Evolutionary conservation across 2,329 filamentous ascomycete species (phyloP).

Genomic region (Monilinia aucupariae): DNA sequence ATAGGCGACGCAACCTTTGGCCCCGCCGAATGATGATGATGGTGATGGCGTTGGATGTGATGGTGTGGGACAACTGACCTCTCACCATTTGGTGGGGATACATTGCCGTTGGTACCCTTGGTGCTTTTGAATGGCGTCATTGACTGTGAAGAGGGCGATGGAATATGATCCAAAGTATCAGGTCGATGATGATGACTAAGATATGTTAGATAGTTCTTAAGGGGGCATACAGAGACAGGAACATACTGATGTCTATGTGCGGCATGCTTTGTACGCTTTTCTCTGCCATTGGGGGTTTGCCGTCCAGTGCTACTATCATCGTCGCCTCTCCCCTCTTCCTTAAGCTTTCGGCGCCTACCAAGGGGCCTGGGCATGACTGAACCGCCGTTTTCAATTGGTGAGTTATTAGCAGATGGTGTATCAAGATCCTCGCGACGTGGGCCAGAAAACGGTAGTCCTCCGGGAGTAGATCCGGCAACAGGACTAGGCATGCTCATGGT

Average conservation of each 20-base stretch:
- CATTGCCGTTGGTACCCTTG: conserved; percentile 42
- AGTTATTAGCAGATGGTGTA: conserved; percentile 43
- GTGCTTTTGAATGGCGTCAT: conserved; percentile 45
- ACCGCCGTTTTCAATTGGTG: conserved; percentile 34
- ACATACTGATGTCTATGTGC: conserved; percentile 21
- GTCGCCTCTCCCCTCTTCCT: conserved; percentile 66
- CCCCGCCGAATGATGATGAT: conserved; percentile 41
- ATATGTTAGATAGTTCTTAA: conserved; percentile 21
- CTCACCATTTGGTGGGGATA: conserved; percentile 41
- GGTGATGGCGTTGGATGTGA: conserved; percentile 37
- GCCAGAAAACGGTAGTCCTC: conserved; percentile 46
- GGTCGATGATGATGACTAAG: conserved; percentile 47
- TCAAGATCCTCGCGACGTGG: conserved; percentile 49
- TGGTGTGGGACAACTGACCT: conserved; percentile 30
- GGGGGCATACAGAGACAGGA: conserved; percentile 41
- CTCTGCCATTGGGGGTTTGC: conserved; percentile 51
- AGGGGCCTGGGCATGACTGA: conserved; percentile 35
- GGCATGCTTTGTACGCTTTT: conserved; percentile 63
- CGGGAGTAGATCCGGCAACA: conserved; percentile 44
- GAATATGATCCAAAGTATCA: conserved; percentile 44
- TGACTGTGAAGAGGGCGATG: conserved; percentile 41
- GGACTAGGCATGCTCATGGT: conserved; percentile 44
- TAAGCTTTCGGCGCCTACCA: conserved; percentile 58
- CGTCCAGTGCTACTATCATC: conserved; percentile 63
- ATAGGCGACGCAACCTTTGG: conserved; percentile 27